phyloP scores from a whole-genome alignment of 2,329 filamentous ascomycete genomes.

The Colletotrichum simmondsii region DNA sequence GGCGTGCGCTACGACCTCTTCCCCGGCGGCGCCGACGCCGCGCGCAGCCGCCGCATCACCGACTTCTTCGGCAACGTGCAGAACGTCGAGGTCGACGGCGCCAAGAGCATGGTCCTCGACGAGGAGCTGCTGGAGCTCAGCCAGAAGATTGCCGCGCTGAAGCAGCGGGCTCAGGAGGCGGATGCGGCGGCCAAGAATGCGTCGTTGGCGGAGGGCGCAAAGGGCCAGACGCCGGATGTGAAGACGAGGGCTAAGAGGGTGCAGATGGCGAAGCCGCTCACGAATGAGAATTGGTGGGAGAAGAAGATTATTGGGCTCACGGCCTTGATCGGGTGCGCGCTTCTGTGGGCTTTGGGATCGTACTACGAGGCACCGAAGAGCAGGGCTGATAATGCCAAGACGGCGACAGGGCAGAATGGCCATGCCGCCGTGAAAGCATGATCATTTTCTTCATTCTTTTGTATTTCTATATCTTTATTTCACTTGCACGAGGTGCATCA shows the following conservation, averaged over 20 bases:
- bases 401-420: constrained; percentile 1
- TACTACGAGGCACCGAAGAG: constrained; percentile 53
- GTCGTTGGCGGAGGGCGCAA: constrained; percentile 14
- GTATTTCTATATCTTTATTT: background rate
- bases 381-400: background rate
- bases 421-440: constrained; percentile 4
- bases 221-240: constrained; percentile 30
- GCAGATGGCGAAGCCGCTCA: constrained; percentile 65
- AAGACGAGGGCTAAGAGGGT: constrained; percentile 33
- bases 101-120: constrained; percentile 67
- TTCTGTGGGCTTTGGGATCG: constrained; percentile 69
- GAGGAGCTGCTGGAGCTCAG: constrained; percentile 85
- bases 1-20: constrained; percentile 97
- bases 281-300: constrained; percentile 74
- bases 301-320: constrained; percentile 73
- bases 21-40: constrained; percentile 80
- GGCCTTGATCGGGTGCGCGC: constrained; percentile 69
- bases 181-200: constrained; percentile 44
- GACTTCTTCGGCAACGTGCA: constrained; percentile 99
- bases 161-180: constrained; percentile 58
- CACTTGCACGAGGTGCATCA: background rate
- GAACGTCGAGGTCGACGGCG: constrained; percentile 87
- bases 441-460: too few species aligned
- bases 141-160: constrained; percentile 68
- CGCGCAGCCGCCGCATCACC: constrained; percentile 84